A percentile compares a stretch with the other conserved stretches of the same genome.
phyloP scores from a whole-genome alignment of 2,329 filamentous ascomycete species.

The Ophiosphaerella narmari region DNA sequence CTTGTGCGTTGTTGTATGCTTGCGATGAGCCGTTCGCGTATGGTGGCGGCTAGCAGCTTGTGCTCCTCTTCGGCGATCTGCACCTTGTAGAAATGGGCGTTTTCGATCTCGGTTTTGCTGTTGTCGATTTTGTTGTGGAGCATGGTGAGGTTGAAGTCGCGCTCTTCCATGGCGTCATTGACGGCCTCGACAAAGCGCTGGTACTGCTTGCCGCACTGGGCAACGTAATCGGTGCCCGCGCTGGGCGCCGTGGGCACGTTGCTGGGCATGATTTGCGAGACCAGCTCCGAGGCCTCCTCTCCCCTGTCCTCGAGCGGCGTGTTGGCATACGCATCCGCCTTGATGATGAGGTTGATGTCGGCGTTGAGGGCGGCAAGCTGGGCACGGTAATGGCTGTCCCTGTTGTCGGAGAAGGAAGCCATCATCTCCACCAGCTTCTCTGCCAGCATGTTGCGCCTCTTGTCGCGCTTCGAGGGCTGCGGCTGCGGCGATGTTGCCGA shows the following conservation, averaged over 20 bases:
- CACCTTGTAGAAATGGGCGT: slow-evolving; percentile 62
- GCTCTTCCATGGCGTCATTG: slow-evolving; percentile 84
- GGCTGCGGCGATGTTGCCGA: slow-evolving; percentile 51
- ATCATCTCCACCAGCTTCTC: slow-evolving; percentile 79
- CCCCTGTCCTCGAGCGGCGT: slow-evolving; percentile 68
- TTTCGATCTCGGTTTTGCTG: slow-evolving; percentile 60
- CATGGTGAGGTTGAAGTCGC: slow-evolving; percentile 80
- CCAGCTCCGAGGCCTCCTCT: slow-evolving; percentile 70
- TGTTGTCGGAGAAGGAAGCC: slow-evolving; percentile 77
- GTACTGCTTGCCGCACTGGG: slow-evolving; percentile 77
- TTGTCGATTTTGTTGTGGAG: slow-evolving; percentile 69
- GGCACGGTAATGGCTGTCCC: slow-evolving; percentile 83
- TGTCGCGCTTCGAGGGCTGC: slow-evolving; percentile 81
- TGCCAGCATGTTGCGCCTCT: slow-evolving; percentile 79
- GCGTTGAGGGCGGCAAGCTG: slow-evolving; percentile 91
- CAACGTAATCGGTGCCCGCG: slow-evolving; percentile 70
- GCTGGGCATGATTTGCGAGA: slow-evolving; percentile 50
- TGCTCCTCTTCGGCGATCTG: slow-evolving; percentile 68
- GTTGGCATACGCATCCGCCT: slow-evolving; percentile 78
- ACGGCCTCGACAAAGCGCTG: slow-evolving; percentile 83
- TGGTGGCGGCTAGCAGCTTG: slow-evolving; percentile 60
- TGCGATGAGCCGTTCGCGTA: slow-evolving; percentile 65
- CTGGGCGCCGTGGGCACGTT: slow-evolving; percentile 48
- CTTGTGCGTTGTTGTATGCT: slow-evolving; percentile 62
- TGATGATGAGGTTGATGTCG: slow-evolving; percentile 83